Percentiles rank a stretch among this genome's conserved stretches.
phyloP scores from a whole-genome alignment of 148 eudicot species.

The Oxyria digyna region DNA sequence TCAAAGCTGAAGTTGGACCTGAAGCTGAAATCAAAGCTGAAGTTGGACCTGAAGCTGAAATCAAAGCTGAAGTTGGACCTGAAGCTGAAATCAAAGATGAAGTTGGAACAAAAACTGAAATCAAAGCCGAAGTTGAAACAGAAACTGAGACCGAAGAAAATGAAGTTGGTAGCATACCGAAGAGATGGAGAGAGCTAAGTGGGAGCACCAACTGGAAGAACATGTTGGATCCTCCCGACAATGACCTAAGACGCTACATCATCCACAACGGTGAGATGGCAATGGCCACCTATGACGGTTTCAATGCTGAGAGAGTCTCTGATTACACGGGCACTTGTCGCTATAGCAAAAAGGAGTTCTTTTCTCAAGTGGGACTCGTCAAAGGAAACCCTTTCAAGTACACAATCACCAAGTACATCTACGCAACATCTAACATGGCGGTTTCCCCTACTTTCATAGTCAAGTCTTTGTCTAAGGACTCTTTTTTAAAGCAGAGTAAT shows the following conservation, averaged over 20 bases:
- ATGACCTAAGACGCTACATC: constrained; percentile 23
- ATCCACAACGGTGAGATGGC: constrained; percentile 31
- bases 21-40: no score
- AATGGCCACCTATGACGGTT: constrained; percentile 23
- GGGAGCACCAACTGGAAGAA: constrained; percentile 22
- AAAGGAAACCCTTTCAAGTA: constrained; percentile 21
- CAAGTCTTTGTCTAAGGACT: constrained; percentile 39
- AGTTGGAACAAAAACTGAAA: no score
- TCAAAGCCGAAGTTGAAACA: not conserved
- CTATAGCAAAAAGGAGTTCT: constrained; percentile 12
- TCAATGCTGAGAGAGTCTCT: constrained; percentile 17
- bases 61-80: no score
- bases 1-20: not conserved
- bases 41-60: no score
- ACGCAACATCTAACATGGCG: constrained; percentile 21
- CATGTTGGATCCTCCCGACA: constrained; percentile 27
- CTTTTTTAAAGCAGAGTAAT: constrained; percentile 44
- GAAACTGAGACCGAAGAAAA: not conserved
- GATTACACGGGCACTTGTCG: constrained; percentile 19
- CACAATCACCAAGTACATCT: constrained; percentile 19
- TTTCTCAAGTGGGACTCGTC: constrained; percentile 16
- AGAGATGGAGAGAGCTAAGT: constrained; percentile 22
- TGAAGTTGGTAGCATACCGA: not conserved
- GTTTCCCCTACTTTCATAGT: constrained; percentile 27
- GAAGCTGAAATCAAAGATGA: no score